Evolutionary conservation across 768 basidiomycete species (phyloP).

Genomic region (Naganishia friedmannii): DNA sequence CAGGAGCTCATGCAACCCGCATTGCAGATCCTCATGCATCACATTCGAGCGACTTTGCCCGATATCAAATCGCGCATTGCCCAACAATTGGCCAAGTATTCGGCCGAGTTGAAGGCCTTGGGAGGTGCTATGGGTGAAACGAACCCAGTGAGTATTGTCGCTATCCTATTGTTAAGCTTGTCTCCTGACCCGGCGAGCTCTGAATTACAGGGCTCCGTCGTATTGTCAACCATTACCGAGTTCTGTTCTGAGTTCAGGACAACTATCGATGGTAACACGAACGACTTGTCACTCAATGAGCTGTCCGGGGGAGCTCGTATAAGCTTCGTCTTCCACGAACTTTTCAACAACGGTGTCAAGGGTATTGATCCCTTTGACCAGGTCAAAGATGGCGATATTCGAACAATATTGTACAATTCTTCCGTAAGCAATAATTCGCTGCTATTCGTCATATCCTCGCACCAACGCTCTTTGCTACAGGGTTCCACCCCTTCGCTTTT

Average conservation of each 20-base stretch:
- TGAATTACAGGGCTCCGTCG: constrained; percentile 66
- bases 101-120: constrained; percentile 72
- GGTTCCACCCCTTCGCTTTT: constrained; percentile 95
- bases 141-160: constrained; percentile 57
- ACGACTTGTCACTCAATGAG: constrained; percentile 91
- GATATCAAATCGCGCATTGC: constrained; percentile 95
- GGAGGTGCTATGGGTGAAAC: constrained; percentile 83
- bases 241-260: constrained; percentile 96
- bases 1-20: neutral
- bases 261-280: constrained; percentile 94
- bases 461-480: constrained; percentile 51
- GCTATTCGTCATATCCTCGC: neutral
- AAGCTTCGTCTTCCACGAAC: constrained; percentile 96
- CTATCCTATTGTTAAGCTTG: neutral
- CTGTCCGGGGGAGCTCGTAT: constrained; percentile 98
- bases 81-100: constrained; percentile 85
- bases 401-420: constrained; percentile 93
- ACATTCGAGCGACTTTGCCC: constrained; percentile 94
- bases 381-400: constrained; percentile 96
- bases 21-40: constrained; percentile 91
- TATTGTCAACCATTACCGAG: constrained; percentile 96
- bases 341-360: constrained; percentile 95
- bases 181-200: neutral
- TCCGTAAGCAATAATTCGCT: constrained; percentile 61
- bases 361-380: constrained; percentile 97